Evolutionary conservation across 2,329 filamentous ascomycete genomes (phyloP).

Genomic region (Diaporthe citri): DNA sequence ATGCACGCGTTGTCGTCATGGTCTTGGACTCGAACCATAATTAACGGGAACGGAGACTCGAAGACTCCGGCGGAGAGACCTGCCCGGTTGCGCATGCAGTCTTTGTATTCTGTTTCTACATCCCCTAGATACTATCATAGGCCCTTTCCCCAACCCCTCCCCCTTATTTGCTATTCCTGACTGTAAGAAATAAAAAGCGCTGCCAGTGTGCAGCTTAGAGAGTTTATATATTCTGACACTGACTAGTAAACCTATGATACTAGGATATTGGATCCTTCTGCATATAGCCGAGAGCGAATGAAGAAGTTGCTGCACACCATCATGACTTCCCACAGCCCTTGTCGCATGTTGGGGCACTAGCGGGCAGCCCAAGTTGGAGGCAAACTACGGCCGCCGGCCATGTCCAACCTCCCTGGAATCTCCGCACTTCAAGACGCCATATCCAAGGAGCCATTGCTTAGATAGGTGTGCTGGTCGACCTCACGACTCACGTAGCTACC

Average conservation of each 20-base stretch:
- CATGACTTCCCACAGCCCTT: not conserved
- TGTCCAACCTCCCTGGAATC: not conserved
- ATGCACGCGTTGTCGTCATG: not conserved
- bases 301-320: not conserved
- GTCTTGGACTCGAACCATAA: not conserved
- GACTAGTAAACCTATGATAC: too few species aligned
- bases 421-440: not conserved
- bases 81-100: not conserved
- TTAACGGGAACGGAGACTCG: not conserved
- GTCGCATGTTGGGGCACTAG: not conserved
- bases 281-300: not conserved
- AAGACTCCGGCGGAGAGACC: not conserved
- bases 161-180: not conserved
- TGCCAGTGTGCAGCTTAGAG: too few species aligned
- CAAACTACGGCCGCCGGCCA: too few species aligned
- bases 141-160: not conserved
- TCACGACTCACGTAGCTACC: not conserved
- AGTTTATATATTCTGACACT: too few species aligned
- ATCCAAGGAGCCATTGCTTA: not conserved
- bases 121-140: not conserved
- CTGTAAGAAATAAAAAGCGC: too few species aligned
- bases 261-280: not conserved
- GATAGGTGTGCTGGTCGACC: not conserved
- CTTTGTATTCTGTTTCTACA: too few species aligned
- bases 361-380: too few species aligned